Evolutionary conservation across 345 rosid genomes (phyloP), one percentile per base, ranked within the genome.

Genomic region (Raphanus raphanistrum): DNA sequence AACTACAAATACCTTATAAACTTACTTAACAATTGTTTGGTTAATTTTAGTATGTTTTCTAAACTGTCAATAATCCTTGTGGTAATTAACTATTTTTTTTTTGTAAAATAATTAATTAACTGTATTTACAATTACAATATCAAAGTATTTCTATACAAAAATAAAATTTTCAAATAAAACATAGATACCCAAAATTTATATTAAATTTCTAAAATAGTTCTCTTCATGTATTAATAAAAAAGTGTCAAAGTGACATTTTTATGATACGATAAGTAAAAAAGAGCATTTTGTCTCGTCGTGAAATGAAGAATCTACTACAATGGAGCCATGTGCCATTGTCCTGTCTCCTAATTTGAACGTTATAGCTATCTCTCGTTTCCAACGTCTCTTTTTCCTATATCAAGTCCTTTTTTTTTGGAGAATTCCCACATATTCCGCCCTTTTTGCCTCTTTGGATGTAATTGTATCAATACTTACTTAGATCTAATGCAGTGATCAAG

Each of bases 381-480:
- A 79, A 73, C 82, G 82, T 79, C 82, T 79, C 70, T 73, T 73
- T 78, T 72, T 61, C 15, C 15, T 27, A 52, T 25, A n/a, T 50
- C 63, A 69, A 78, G 68, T 57, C 38, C 50, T 9, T 35, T 66
- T 9, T 35, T 66, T 58, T 35, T 72, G 12, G 26, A 26, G 7
- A 45, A 7, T 33, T 79, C 74, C 73, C 17, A 79, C 2, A 73
- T 79, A 50, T 79, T 67, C 63, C 12, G 0, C 58, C 29, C 62
- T 72, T 78, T 58, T 72, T 21, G 6, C 4, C 43, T 15, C 29
- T 57, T 26, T 72, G 57, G 17, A 52, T 8, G 8, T 65, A 77
- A 77, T 38, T 61, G 27, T 33, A 33, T 38, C 10, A 43, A 31
- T 67, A 63, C 32, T 11, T 48, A n/a, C 27, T 48, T 31, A 21